phyloP scores from a whole-genome alignment of 2,329 filamentous ascomycete genomes.

The Camptophora hylomeconis region DNA sequence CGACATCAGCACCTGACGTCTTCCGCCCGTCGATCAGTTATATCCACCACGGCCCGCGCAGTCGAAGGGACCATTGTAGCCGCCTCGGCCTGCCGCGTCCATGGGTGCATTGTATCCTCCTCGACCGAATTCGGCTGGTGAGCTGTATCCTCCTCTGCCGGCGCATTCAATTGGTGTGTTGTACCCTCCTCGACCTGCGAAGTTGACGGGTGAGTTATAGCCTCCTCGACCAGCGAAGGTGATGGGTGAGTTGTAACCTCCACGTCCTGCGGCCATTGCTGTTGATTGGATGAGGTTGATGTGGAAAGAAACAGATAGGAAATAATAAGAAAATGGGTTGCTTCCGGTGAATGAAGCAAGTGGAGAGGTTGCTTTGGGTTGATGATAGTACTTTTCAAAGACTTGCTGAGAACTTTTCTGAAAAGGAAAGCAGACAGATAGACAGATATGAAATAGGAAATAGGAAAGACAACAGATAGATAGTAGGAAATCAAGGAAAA shows the following conservation, averaged over 20 bases:
- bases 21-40: conserved; percentile 20
- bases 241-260: conserved; percentile 20
- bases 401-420: too few species aligned
- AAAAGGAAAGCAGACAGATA: too few species aligned
- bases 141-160: conserved; percentile 2
- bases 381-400: too few species aligned
- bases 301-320: conserved; percentile 1
- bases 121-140: not conserved
- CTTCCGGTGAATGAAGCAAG: too few species aligned
- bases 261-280: conserved; percentile 18
- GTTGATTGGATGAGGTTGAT: not conserved
- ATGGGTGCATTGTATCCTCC: not conserved
- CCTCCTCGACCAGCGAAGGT: conserved; percentile 23
- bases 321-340: conserved; percentile 3
- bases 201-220: conserved; percentile 21
- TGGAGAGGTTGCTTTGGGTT: too few species aligned
- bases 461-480: too few species aligned
- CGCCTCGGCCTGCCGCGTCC: conserved; percentile 14
- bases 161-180: conserved; percentile 4
- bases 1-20: too few species aligned
- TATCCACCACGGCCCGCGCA: conserved; percentile 22
- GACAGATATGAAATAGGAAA: too few species aligned
- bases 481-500: too few species aligned
- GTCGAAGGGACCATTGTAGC: conserved; percentile 19
- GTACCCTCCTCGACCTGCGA: conserved; percentile 13